Evolutionary conservation across 148 eudicot species (phyloP), one percentile per base, ranked within the genome.

Genomic region (Arbutus unedo): DNA sequence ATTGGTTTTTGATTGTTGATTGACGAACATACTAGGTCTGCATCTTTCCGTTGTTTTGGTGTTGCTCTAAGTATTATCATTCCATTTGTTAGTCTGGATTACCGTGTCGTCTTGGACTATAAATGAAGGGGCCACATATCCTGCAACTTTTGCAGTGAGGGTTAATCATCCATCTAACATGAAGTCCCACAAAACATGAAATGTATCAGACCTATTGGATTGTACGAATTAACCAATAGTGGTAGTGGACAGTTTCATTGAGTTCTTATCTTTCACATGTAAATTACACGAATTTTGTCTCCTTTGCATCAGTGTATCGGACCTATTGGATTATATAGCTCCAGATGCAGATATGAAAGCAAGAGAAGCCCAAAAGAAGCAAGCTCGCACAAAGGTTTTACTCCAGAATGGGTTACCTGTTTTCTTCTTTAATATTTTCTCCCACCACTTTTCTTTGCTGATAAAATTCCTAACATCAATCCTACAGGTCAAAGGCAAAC

Each of bases 291-390:
- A 62, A 1, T 73, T 31, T 53, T 84, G 76, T 85, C 74, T 23
- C 62, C 76, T 45, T 83, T 70, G 72, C 57, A 87, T 81, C 90
- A 96, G 99, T 89, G 99, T 96, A 56, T 96, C 99, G 15, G 99
- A 96, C 81, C 91, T 96, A 47, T 85, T 96, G 89, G 99, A 96
- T 78, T 96, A 93, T 74, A 96, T 96, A 88, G 81, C 94, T 45
- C 99, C 99, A 54, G 98, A 95, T 81, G 92, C 91, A 81, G 97
- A 93, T 83, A 87, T 90, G 78, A 95, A 93, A 84, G 93, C 96
- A 79, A 93, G 95, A 88, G 98, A 96, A 68, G 93, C 94, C 78
- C 97, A 94, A 86, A 96, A 89, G 90, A 96, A 93, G 86, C 97
- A 92, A 87, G 93, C 98, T 87, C 98, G 98, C 57, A 91, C 94